A percentile compares a stretch with the other conserved stretches of the same genome.
phyloP scores from a whole-genome alignment of 177 flowering plant species.

The Vitis hybrid region DNA sequence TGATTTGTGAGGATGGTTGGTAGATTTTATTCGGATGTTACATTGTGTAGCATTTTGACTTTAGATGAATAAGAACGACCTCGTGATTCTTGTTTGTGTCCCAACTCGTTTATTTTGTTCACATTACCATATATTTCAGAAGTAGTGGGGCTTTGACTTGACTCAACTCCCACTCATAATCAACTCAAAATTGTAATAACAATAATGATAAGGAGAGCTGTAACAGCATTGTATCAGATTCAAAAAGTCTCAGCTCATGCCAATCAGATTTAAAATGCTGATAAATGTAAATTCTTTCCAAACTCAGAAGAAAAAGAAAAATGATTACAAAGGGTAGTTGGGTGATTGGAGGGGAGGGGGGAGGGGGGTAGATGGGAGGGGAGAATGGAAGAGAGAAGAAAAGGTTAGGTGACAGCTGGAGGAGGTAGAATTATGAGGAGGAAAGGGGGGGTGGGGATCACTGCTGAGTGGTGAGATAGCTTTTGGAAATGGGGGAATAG shows the following conservation, averaged over 20 bases:
- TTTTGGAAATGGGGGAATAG: constrained; percentile 11
- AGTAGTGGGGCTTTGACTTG: too few species aligned
- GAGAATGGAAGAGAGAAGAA: constrained; percentile 7
- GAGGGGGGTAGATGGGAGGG: constrained; percentile 8
- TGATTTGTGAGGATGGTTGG: constrained; percentile 18
- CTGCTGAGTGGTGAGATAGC: background rate
- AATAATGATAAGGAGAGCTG: too few species aligned
- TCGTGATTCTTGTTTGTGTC: constrained; percentile 17
- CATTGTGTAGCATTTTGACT: constrained; percentile 27
- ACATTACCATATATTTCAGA: too few species aligned
- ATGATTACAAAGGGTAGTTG: background rate
- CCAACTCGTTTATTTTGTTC: background rate
- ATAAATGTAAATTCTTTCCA: background rate
- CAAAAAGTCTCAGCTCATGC: too few species aligned
- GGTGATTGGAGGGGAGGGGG: constrained; percentile 1
- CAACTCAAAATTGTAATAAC: too few species aligned
- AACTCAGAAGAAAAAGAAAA: background rate
- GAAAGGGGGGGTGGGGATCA: background rate
- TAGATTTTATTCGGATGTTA: constrained; percentile 17
- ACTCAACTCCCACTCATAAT: too few species aligned
- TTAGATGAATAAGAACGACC: constrained; percentile 23
- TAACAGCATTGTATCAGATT: too few species aligned
- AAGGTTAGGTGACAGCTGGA: constrained; percentile 23
- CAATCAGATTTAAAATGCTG: too few species aligned
- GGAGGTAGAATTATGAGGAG: constrained; percentile 11